Evolutionary conservation across 2,329 filamentous ascomycete species (phyloP).

Genomic region (Rhinocladiella similis): DNA sequence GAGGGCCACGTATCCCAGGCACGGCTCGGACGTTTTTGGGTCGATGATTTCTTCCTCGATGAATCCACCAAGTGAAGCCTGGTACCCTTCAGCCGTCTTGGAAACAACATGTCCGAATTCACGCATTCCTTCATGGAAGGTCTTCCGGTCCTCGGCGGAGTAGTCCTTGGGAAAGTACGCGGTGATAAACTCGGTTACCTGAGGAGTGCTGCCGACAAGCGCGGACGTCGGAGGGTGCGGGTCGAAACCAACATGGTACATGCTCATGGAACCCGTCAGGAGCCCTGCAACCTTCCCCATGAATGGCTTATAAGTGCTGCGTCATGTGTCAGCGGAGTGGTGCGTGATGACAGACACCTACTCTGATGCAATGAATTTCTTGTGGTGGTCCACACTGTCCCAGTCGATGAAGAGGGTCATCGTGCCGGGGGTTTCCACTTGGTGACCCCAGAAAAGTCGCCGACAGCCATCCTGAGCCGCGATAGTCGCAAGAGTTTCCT

Average conservation of each 20-base stretch:
- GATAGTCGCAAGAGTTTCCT: slow-evolving; percentile 25
- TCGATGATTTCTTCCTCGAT: slow-evolving; percentile 32
- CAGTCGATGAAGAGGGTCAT: slow-evolving; percentile 32
- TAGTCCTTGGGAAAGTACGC: slow-evolving; percentile 28
- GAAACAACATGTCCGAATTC: slow-evolving; percentile 20
- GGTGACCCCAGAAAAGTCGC: slow-evolving; percentile 26
- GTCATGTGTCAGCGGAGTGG: not conserved
- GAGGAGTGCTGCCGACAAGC: slow-evolving; percentile 13
- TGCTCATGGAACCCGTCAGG: not conserved
- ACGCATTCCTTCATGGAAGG: slow-evolving; percentile 19
- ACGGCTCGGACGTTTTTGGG: slow-evolving; percentile 33
- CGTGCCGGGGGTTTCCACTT: slow-evolving; percentile 29
- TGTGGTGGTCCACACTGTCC: slow-evolving; percentile 30
- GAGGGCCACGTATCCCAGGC: slow-evolving; percentile 31
- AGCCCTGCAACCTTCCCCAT: not conserved
- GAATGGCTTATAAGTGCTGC: slow-evolving; percentile 14
- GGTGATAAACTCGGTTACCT: slow-evolving; percentile 29
- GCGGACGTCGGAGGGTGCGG: slow-evolving; percentile 29
- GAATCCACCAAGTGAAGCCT: slow-evolving; percentile 28
- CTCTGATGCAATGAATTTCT: slow-evolving; percentile 29
- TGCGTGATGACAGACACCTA: slow-evolving; percentile 7
- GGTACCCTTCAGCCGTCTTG: slow-evolving; percentile 24
- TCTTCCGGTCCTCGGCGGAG: slow-evolving; percentile 22
- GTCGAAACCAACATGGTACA: slow-evolving; percentile 29
- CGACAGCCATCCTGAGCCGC: slow-evolving; percentile 29